These are phyloP conservation scores for Ceratocystis lukuohia DNA, from an alignment of 2,329 filamentous ascomycete species.

Conservation along the genomic window DNA sequence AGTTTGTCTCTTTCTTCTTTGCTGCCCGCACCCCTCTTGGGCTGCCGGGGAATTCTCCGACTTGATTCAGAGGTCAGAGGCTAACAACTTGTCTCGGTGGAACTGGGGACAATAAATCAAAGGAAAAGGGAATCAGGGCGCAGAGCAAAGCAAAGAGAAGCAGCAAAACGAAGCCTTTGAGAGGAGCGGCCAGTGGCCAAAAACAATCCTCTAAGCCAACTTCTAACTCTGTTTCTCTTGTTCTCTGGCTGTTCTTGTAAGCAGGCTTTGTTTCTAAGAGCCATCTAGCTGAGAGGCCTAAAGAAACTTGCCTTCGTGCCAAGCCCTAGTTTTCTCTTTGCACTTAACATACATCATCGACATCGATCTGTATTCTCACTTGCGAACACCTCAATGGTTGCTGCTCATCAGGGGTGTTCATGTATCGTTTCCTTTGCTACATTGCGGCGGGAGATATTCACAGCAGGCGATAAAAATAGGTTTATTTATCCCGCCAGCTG, in stretches of 20 bases:
- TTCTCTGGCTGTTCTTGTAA: neutral
- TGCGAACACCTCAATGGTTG: neutral
- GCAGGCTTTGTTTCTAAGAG: neutral
- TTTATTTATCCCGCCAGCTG: neutral
- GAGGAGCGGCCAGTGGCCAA: neutral
- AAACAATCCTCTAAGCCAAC: neutral
- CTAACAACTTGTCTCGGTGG: neutral
- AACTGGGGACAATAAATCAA: neutral
- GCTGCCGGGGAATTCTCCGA: neutral
- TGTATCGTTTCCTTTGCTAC: neutral
- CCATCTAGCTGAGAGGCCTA: neutral
- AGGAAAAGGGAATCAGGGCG: neutral
- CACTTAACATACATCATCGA: neutral
- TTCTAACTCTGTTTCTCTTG: neutral
- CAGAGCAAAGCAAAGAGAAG: too few species aligned
- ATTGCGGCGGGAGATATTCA: neutral
- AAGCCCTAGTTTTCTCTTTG: neutral
- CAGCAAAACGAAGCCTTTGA: too few species aligned
- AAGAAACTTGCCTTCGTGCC: neutral
- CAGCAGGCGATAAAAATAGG: neutral
- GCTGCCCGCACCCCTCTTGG: neutral
- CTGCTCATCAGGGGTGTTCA: neutral
- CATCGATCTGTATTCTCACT: neutral
- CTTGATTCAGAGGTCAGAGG: slow-evolving; percentile 4
- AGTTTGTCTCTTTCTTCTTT: neutral